Conservation (phyloP, 306 rosid species). For the Rubus parviflorus region DNA sequence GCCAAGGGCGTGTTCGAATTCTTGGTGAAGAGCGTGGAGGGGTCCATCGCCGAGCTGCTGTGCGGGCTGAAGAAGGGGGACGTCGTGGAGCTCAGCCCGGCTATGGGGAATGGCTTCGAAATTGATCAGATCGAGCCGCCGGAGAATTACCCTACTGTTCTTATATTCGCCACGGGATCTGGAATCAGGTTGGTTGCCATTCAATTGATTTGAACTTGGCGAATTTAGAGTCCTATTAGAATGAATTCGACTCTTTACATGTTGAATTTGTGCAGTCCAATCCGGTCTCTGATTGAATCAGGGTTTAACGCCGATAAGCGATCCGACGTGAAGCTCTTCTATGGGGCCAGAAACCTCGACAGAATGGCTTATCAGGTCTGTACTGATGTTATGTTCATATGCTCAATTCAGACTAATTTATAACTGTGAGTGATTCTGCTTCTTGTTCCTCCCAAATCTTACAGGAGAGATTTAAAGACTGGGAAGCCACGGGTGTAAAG, state of each 20-base stretch:
- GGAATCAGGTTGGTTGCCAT: conserved; percentile 65
- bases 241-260: neutral
- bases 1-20: conserved; percentile 70
- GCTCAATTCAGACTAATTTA: conserved; percentile 17
- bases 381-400: conserved; percentile 5
- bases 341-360: conserved; percentile 84
- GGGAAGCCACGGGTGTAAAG: conserved; percentile 90
- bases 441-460: conserved; percentile 18
- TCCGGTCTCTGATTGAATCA: conserved; percentile 82
- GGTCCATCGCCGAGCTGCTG: conserved; percentile 81
- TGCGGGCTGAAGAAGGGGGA: conserved; percentile 84
- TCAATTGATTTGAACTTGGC: neutral
- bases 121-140: conserved; percentile 68
- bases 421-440: conserved; percentile 11
- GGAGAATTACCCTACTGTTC: conserved; percentile 53
- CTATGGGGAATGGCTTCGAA: conserved; percentile 82
- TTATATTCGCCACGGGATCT: conserved; percentile 87
- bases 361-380: conserved; percentile 97
- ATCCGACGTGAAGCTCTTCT: conserved; percentile 80
- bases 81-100: conserved; percentile 76
- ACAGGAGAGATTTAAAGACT: conserved; percentile 85
- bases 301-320: conserved; percentile 69
- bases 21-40: conserved; percentile 76
- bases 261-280: conserved; percentile 58
- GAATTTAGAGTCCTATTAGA: neutral